phyloP scores from a whole-genome alignment of 192 early-diverging fungal species.

The Phycomyces nitens region DNA sequence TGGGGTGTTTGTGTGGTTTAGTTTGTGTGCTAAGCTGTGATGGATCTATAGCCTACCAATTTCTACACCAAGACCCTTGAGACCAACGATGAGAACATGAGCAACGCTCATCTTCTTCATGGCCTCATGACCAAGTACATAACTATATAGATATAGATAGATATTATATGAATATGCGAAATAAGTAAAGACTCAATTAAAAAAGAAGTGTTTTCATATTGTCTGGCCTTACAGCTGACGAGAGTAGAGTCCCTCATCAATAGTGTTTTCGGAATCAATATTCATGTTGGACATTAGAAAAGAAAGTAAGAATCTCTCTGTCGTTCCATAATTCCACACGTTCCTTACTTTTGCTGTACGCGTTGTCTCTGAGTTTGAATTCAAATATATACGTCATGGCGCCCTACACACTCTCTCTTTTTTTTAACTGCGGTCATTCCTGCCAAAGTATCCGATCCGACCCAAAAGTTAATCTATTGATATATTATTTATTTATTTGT shows the following conservation, averaged over 20 bases:
- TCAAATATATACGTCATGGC: not conserved
- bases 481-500: not conserved
- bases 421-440: not conserved
- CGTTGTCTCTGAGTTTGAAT: not conserved
- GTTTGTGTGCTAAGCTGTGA: not conserved
- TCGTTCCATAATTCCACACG: not conserved
- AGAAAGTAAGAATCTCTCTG: conserved; percentile 1
- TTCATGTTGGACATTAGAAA: conserved; percentile 22
- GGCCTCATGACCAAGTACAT: conserved; percentile 89
- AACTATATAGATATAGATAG: conserved; percentile 47
- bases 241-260: conserved; percentile 98
- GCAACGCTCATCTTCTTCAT: conserved; percentile 98
- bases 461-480: conserved; percentile 42
- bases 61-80: conserved; percentile 96
- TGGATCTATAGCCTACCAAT: conserved; percentile 65
- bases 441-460: conserved; percentile 32
- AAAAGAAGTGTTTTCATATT: not conserved
- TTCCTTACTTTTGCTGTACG: not conserved
- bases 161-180: no score
- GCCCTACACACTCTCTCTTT: not conserved
- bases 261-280: conserved; percentile 52
- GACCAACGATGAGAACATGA: conserved; percentile 93
- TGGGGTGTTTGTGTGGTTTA: conserved; percentile 26
- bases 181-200: not conserved
- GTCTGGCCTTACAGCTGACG: conserved; percentile 86